A percentile compares a stretch with the other conserved stretches of the same genome.
Evolutionary conservation across 2,329 filamentous ascomycete genomes (phyloP).

Genomic region (Drechmeria coniospora): DNA sequence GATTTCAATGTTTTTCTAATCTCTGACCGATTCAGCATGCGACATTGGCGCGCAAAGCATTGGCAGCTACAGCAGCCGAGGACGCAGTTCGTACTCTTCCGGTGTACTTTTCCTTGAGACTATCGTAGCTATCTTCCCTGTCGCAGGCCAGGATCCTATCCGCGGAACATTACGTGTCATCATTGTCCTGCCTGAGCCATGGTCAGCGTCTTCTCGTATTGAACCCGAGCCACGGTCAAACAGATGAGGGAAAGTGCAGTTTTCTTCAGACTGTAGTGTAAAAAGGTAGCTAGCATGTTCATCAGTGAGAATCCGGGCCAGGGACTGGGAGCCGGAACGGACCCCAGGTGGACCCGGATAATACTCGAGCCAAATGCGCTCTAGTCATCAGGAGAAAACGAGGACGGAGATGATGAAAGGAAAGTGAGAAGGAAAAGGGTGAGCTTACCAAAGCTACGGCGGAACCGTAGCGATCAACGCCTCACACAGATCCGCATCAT

Average conservation of each 20-base stretch:
- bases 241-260: constrained; percentile 8
- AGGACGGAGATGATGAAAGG: constrained; percentile 18
- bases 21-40: constrained; percentile 32
- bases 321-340: constrained; percentile 60
- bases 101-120: constrained; percentile 65
- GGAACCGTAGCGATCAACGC: constrained; percentile 3
- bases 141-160: constrained; percentile 89
- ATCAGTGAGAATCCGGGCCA: constrained; percentile 72
- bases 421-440: constrained; percentile 6
- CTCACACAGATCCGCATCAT: too few species aligned
- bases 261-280: constrained; percentile 79
- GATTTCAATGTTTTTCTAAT: constrained; percentile 65
- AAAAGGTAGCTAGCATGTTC: constrained; percentile 98
- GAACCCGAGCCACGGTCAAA: not conserved
- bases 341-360: constrained; percentile 44
- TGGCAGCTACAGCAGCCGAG: constrained; percentile 1
- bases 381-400: constrained; percentile 91
- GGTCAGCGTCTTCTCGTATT: constrained; percentile 1
- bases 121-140: constrained; percentile 73
- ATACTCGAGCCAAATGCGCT: constrained; percentile 99
- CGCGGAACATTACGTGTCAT: constrained; percentile 8
- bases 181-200: constrained; percentile 7
- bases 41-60: constrained; percentile 9
- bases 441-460: constrained; percentile 18
- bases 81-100: constrained; percentile 53